Evolutionary conservation across 331 rosid species (phyloP).

Genomic region (Quercus tomentella): DNA sequence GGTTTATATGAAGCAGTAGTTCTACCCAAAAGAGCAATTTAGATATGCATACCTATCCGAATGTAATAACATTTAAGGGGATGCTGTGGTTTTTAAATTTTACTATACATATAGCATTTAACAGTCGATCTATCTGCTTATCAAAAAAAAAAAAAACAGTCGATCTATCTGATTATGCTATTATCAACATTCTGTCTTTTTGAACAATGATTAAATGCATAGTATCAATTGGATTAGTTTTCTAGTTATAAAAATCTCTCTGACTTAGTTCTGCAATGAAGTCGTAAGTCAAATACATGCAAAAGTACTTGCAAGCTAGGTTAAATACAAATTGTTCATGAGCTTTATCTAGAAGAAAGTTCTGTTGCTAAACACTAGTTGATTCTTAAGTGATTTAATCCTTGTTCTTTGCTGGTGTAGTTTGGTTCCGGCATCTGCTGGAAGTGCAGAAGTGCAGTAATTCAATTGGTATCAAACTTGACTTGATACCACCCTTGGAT

Average conservation of each 20-base stretch:
- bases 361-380: background rate
- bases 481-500: slow-evolving; percentile 5
- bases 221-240: background rate
- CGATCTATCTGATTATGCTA: background rate
- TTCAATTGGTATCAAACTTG: slow-evolving; percentile 34
- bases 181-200: background rate
- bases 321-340: background rate
- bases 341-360: background rate
- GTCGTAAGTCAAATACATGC: background rate
- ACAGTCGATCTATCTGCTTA: background rate
- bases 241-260: background rate
- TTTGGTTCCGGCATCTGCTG: slow-evolving; percentile 96
- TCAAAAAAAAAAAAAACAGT: no score
- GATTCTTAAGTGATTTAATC: background rate
- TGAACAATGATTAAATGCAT: background rate
- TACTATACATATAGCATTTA: background rate
- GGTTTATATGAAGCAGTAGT: slow-evolving; percentile 83
- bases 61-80: background rate
- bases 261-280: background rate
- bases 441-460: slow-evolving; percentile 49
- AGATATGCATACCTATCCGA: slow-evolving; percentile 38
- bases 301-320: background rate
- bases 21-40: slow-evolving; percentile 94
- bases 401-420: slow-evolving; percentile 32
- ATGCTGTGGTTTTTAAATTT: background rate